Conservation (phyloP, 2,329 filamentous ascomycete species). For the Colletotrichum spinosum region DNA sequence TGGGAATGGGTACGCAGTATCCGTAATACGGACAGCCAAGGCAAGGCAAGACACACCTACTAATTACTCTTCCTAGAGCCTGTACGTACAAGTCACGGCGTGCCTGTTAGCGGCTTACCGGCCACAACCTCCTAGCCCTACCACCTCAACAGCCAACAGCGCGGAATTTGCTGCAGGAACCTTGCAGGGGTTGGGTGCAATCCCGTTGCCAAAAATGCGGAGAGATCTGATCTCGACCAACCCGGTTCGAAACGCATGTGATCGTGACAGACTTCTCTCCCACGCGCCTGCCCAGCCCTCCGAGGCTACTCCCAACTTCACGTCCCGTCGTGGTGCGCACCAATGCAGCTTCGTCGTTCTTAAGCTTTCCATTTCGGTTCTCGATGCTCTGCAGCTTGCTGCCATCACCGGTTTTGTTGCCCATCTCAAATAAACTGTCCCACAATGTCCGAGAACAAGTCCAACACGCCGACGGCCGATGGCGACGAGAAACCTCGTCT, state of each 20-base stretch:
- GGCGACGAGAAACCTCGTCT: conserved; percentile 59
- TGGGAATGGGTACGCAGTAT: no score
- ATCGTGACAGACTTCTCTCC: conserved; percentile 22
- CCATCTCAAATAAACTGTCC: no score
- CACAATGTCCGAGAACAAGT: conserved; percentile 22
- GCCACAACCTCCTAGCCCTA: conserved; percentile 20
- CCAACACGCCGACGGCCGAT: conserved; percentile 34
- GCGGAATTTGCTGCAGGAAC: conserved; percentile 37
- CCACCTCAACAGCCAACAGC: conserved; percentile 7
- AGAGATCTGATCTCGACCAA: conserved; percentile 21
- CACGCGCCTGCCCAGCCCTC: no score
- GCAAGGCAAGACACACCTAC: no score
- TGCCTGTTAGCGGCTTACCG: no score
- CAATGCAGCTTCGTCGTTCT: not conserved
- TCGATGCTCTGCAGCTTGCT: no score
- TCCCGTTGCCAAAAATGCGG: conserved; percentile 9
- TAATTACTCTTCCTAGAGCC: no score
- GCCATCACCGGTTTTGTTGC: no score
- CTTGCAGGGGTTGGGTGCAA: conserved; percentile 25
- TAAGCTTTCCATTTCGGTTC: not conserved
- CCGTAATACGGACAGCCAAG: no score
- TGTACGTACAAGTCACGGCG: no score
- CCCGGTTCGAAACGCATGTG: conserved; percentile 28
- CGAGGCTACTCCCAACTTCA: not conserved
- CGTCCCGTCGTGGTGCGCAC: not conserved